phyloP scores from a whole-genome alignment of 306 rosid genomes.

The Heteromeles arbutifolia region DNA sequence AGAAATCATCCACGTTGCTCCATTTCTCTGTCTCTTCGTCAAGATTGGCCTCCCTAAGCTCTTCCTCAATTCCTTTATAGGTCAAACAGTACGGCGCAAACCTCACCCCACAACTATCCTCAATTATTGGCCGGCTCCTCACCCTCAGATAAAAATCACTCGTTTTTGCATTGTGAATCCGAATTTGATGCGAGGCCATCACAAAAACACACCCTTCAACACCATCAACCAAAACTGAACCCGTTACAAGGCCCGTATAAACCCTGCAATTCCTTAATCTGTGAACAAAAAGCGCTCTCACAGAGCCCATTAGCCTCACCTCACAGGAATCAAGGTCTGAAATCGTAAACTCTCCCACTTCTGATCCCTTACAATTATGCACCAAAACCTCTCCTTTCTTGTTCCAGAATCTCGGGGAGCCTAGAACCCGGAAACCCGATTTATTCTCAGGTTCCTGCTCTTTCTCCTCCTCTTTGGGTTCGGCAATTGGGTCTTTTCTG shows the following conservation, averaged over 20 bases:
- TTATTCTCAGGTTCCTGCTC: conserved; percentile 17
- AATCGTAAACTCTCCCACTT: conserved; percentile 67
- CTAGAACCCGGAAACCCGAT: conserved; percentile 22
- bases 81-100: conserved; percentile 75
- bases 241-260: conserved; percentile 60
- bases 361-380: conserved; percentile 38
- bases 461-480: conserved; percentile 16
- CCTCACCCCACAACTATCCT: conserved; percentile 52
- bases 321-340: conserved; percentile 80
- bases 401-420: conserved; percentile 58
- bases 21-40: conserved; percentile 59
- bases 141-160: conserved; percentile 76
- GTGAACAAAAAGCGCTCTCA: conserved; percentile 66
- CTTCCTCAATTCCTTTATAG: conserved; percentile 57
- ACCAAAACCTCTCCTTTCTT: conserved; percentile 43
- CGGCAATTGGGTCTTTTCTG: conserved; percentile 32
- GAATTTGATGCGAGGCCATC: conserved; percentile 84
- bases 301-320: conserved; percentile 60
- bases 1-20: conserved; percentile 85
- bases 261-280: conserved; percentile 54
- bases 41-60: conserved; percentile 54
- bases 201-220: conserved; percentile 59
- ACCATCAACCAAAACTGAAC: conserved; percentile 65
- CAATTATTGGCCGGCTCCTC: conserved; percentile 87
- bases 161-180: conserved; percentile 60